These are phyloP conservation scores for Lactarius sanguifluus DNA, from an alignment of 768 basidiomycete species.

Conservation along the genomic window DNA sequence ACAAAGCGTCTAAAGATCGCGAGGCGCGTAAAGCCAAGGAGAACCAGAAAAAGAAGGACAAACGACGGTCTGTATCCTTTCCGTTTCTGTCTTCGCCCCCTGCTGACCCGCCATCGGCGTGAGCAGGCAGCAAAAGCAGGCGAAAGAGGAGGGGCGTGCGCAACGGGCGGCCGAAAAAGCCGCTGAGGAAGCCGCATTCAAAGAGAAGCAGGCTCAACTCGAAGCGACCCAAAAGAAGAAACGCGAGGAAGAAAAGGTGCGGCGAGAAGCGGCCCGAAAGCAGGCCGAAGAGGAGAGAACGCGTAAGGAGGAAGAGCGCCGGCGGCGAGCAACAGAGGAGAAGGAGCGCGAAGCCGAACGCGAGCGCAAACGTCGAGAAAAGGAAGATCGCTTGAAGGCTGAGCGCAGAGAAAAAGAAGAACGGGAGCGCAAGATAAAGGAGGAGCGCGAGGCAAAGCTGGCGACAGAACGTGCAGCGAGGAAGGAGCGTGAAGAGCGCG, in stretches of 20 bases:
- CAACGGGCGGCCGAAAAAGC: conserved; percentile 81
- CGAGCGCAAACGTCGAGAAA: conserved; percentile 71
- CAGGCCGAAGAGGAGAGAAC: conserved; percentile 80
- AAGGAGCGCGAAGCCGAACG: conserved; percentile 77
- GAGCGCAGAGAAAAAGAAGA: conserved; percentile 59
- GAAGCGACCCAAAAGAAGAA: conserved; percentile 82
- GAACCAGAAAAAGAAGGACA: conserved; percentile 99
- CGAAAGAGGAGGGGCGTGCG: conserved; percentile 90
- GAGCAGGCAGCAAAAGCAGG: conserved; percentile 81
- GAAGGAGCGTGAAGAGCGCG: conserved; percentile 58
- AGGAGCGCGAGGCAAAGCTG: conserved; percentile 62
- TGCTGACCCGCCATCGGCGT: conserved; percentile 6
- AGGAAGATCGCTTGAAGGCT: conserved; percentile 58
- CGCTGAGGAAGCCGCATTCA: conserved; percentile 77
- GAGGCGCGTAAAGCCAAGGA: conserved; percentile 92
- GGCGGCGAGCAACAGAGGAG: conserved; percentile 75
- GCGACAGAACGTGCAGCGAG: conserved; percentile 56
- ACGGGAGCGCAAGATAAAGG: conserved; percentile 59
- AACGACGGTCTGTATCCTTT: conserved; percentile 68
- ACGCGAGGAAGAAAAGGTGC: conserved; percentile 82
- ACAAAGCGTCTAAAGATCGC: conserved; percentile 78
- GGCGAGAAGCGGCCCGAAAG: conserved; percentile 73
- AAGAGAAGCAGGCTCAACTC: conserved; percentile 70
- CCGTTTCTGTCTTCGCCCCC: conserved; percentile 18
- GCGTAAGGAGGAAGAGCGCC: conserved; percentile 80